Base-by-base conservation (phyloP, 768 basidiomycete species). In the Amanita phalloides region DNA sequence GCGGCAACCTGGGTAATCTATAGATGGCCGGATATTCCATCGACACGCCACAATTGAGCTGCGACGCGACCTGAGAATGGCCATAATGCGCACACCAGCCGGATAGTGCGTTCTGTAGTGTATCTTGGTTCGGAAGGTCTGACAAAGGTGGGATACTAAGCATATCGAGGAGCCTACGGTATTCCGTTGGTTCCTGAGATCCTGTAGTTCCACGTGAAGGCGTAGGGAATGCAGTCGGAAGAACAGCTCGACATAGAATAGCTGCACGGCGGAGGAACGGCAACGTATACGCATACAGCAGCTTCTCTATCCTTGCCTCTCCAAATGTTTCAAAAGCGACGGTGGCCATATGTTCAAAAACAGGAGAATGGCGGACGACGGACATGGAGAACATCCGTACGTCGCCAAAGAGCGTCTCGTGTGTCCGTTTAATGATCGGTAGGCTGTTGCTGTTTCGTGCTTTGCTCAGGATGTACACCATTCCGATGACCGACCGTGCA, bases 41-140 rank as follows among this genome's bases (percentile, higher is more conserved):
- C 17, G 77, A 70, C 26, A 90, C 82, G 1, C 84, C 85, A 58
- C 85, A 88, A 57, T 87, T 86, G 53, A 87, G 68, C 58, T 90
- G 88, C 2, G 86, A 81, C 1, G 82, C 77, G 1, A 85, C 79
- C 57, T 90, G 86, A 2, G 86, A 82, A 56, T 86, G 81, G 1
- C 88, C 86, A 61, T 90, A 92, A 62, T 92, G 89, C 3, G 84
- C 83, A 62, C 90, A 86, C 92, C 93, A 95, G 3, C 90, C 86
- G 0, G 86, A 85, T 2, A 91, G 72, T n/a, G 85, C 85, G 51
- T 85, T 90, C 63, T 90, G 88, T n/a, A 92, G 68, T 4, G 87
- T 88, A 61, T 91, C 90, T 58, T 90, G 87, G 50, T 82, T 77
- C 2, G 87, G 86, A 4, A 91, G 77, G 49, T 85, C 82, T 2